These are phyloP conservation scores for Aspergillus neotritici DNA, from an alignment of 2,329 filamentous ascomycete genomes.

Conservation along the genomic window DNA sequence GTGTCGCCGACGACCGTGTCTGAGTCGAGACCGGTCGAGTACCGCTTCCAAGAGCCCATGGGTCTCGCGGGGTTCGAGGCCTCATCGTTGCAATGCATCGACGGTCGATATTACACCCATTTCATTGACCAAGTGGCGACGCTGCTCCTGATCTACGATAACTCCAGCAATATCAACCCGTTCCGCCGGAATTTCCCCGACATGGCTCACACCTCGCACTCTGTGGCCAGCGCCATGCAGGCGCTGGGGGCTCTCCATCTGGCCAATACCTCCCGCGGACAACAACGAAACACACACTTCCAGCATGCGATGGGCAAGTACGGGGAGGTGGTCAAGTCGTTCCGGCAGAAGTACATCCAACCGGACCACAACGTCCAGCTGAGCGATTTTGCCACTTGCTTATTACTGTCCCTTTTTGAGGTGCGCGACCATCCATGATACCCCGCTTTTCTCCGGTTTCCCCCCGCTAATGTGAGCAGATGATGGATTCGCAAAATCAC, in stretches of 20 bases:
- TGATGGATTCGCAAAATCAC: slow-evolving; percentile 35
- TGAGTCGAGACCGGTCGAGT: slow-evolving; percentile 12
- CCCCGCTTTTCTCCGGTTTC: too few relatives aligned
- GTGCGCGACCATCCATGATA: slow-evolving; percentile 12
- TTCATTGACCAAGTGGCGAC: slow-evolving; percentile 32
- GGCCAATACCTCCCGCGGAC: slow-evolving; percentile 32
- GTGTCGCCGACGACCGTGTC: slow-evolving; percentile 22
- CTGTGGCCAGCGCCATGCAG: slow-evolving; percentile 36
- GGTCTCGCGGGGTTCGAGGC: slow-evolving; percentile 8
- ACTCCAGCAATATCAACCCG: slow-evolving; percentile 32
- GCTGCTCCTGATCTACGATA: slow-evolving; percentile 34
- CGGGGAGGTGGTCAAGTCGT: slow-evolving; percentile 32
- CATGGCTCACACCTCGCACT: slow-evolving; percentile 28
- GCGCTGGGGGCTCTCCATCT: slow-evolving; percentile 38
- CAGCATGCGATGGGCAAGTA: slow-evolving; percentile 37
- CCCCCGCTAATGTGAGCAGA: slow-evolving; percentile 16
- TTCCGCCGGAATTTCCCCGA: slow-evolving; percentile 32
- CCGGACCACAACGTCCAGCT: slow-evolving; percentile 21
- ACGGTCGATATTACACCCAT: slow-evolving; percentile 33
- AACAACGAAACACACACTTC: slow-evolving; percentile 30
- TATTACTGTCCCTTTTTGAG: slow-evolving; percentile 32
- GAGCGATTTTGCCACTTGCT: slow-evolving; percentile 31
- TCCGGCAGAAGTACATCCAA: slow-evolving; percentile 23
- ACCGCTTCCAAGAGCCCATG: slow-evolving; percentile 15
- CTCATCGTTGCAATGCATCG: slow-evolving; percentile 18